Base-by-base conservation (phyloP, 768 basidiomycete species). In the Kockovaella imperatae region DNA sequence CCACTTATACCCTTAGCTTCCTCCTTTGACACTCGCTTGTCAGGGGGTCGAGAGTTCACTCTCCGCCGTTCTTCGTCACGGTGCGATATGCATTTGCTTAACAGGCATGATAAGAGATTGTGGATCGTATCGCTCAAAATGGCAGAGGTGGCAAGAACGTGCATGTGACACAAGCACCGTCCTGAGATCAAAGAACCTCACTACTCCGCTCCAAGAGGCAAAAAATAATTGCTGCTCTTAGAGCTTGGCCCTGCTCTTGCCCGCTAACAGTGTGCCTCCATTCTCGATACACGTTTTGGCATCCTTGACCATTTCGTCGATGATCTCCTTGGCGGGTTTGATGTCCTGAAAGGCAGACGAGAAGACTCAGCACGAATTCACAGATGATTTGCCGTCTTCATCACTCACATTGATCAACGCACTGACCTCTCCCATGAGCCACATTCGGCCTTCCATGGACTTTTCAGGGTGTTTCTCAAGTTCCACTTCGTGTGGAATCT, bases 391-490 rank as follows among this genome's bases (percentile, higher is more conserved):
- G 32, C 2, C 34, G 10, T 24, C 30, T 28, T 11, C 1, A 14
- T 15, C 10, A 49, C 67, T 45, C 21, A 68, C 70, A 20, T 69
- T 46, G 52, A 75, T 74, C 35, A 71, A 40, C 2, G 78, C 81
- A 13, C 86, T 77, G 25, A 90, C 86, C 47, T 80, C 79, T 42
- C 90, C 91, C 75, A 91, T 86, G 40, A 91, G 76, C 83, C 84
- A 91, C 20, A 81, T 71, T 20, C 82, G 74, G 23, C 77, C 78
- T 56, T 79, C 72, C 4, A 83, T 50, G 4, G 79, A 82, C 67
- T 82, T 87, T 66, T 89, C 87, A 4, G 89, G 87, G 63, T 87
- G 83, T 65, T 80, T 78, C 72, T 83, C 76, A 29, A 89, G 60
- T 50, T 91, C 87, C 3, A 78, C 73, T 24, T 80, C 74, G 50